Base-by-base conservation (phyloP, 495 filamentous ascomycete species). In the Platismatia glauca region DNA sequence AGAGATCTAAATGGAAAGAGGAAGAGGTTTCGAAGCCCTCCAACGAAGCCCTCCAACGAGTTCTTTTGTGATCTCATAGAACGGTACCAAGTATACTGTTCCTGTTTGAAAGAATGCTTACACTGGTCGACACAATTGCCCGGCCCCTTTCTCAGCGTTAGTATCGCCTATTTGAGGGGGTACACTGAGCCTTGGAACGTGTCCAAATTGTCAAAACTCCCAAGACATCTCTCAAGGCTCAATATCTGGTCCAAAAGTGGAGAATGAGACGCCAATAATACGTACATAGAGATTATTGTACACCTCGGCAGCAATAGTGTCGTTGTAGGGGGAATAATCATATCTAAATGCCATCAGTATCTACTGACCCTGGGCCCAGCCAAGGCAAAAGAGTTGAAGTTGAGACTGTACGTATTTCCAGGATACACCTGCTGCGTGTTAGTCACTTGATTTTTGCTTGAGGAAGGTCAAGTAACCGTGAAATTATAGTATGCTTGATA, bases 401-500 rank as follows among this genome's bases (percentile, higher is more conserved):
- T 0, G 22, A 52, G 27, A 31, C 48, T n/a, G 50, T 91, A 95
- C 6, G 88, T 87, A 68, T 94, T 95, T 3, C 61, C 61, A 2
- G 61, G 61, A 72, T 86, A 63, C 4, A 63, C 61, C 61, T 63
- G 29, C 44, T 0, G 8, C 27, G 29, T 38, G 39, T 63, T 48
- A 63, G 24, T 35, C 24, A 15, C 1, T 13, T 18, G 38, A 4
- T 16, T 18, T 31, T 12, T 56, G 3, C 37, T 38, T 39, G 24
- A 35, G 43, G 34, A 22, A 63, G 22, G 33, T 31, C 3, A 24
- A 11, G 3, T 84, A 55, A 83, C 78, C 18, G 86, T 86, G 71
- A 89, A 85, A 20, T 78, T 70, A 3, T 86, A 81, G 67, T 91
- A 93, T 55, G 75, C 81, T 1, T 83, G 81, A 15, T 75, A 79